Percentiles rank a stretch among this genome's conserved stretches.
Conservation (phyloP, 148 eudicot species). For the Rhododendron williamsianum region DNA sequence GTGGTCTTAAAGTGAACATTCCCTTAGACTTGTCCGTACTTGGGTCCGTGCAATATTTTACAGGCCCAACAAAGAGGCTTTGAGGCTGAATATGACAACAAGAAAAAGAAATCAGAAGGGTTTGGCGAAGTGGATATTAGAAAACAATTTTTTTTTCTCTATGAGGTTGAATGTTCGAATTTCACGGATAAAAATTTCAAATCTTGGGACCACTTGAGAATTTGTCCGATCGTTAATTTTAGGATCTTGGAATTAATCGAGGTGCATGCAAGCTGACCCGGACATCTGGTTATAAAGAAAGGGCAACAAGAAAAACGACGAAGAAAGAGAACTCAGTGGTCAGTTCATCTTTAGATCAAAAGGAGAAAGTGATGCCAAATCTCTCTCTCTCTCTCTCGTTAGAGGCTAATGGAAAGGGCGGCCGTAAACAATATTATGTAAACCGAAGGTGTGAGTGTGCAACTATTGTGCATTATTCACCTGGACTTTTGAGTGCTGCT, state of each 20-base stretch:
- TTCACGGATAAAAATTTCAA: no score
- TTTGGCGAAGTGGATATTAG: no score
- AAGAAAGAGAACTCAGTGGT: not conserved
- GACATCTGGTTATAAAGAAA: not conserved
- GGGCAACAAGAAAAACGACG: not conserved
- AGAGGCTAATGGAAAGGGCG: not conserved
- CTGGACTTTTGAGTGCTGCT: slow-evolving; percentile 1
- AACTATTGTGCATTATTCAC: not conserved
- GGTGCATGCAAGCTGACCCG: not conserved
- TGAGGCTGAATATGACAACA: not conserved
- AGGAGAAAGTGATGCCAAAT: not conserved
- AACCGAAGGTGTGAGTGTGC: not conserved
- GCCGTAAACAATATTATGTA: not conserved
- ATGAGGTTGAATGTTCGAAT: no score
- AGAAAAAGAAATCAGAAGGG: not conserved
- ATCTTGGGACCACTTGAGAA: no score
- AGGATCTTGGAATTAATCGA: no score
- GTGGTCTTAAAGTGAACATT: not conserved
- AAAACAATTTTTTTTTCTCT: no score
- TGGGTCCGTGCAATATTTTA: not conserved
- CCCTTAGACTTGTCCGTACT: not conserved
- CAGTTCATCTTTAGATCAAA: not conserved
- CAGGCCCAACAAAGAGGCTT: not conserved
- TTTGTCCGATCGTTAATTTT: not conserved
- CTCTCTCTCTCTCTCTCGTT: not conserved